phyloP scores from a whole-genome alignment of 1,139 yeast species.

The Yamadazyma buinensis region DNA sequence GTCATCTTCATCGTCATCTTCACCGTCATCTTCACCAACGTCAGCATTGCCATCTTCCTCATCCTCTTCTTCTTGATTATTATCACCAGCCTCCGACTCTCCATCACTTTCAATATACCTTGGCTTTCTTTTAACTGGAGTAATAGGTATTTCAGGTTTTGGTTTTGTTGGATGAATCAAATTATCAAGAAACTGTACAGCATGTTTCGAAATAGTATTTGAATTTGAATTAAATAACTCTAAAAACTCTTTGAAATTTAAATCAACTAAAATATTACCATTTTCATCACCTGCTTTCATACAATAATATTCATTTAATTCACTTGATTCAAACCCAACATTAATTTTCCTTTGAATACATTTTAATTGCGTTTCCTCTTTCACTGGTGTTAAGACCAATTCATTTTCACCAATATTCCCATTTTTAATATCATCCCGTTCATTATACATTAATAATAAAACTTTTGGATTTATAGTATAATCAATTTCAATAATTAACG shows the following conservation, averaged over 20 bases:
- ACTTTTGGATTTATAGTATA: background rate
- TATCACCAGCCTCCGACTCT: no score
- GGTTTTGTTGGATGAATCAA: conserved; percentile 1
- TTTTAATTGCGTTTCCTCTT: conserved; percentile 28
- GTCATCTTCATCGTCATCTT: background rate
- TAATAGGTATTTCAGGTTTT: background rate
- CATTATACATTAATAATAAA: conserved; percentile 1
- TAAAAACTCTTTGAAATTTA: conserved; percentile 1
- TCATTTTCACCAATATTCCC: conserved; percentile 23
- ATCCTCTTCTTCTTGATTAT: background rate
- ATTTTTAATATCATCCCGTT: conserved; percentile 2
- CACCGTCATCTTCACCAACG: conserved; percentile 1
- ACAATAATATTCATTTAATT: conserved; percentile 16
- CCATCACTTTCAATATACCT: conserved; percentile 1
- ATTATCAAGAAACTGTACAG: conserved; percentile 1
- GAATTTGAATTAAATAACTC: no score
- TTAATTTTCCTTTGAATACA: conserved; percentile 2
- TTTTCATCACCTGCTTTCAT: conserved; percentile 34
- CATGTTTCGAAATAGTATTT: background rate
- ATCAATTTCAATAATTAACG: conserved; percentile 2
- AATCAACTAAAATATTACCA: conserved; percentile 20
- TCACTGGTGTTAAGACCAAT: conserved; percentile 38
- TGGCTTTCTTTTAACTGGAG: conserved; percentile 4
- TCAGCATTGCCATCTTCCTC: conserved; percentile 1
- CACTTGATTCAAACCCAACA: no score